Evolutionary conservation across 257 asterid species (phyloP).

Genomic region (Salvia rosmarinus): DNA sequence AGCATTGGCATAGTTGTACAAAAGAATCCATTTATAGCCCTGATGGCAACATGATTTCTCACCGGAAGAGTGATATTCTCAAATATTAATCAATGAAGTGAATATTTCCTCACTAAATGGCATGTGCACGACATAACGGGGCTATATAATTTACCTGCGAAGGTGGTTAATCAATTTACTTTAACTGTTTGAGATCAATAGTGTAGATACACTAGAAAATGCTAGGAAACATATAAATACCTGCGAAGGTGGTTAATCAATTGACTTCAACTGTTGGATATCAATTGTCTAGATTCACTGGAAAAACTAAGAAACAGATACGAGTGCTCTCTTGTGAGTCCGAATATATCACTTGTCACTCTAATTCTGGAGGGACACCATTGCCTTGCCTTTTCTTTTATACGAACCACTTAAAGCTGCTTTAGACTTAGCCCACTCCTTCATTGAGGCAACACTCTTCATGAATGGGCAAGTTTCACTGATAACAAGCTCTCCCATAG

Average conservation of each 20-base stretch:
- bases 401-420: constrained; percentile 60
- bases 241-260: background rate
- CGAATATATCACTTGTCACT: background rate
- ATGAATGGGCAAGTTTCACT: constrained; percentile 69
- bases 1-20: background rate
- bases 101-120: background rate
- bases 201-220: too few relatives aligned
- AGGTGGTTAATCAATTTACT: too few relatives aligned
- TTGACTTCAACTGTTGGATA: background rate
- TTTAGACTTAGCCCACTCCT: constrained; percentile 68
- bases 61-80: background rate
- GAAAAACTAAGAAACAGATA: background rate
- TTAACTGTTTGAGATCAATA: too few relatives aligned
- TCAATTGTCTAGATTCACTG: background rate
- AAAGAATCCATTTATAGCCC: background rate
- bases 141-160: too few relatives aligned
- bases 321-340: background rate
- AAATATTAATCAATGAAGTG: too few relatives aligned
- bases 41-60: background rate
- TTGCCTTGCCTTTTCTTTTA: constrained; percentile 54
- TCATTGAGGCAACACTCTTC: constrained; percentile 73
- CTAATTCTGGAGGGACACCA: constrained; percentile 24
- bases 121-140: too few relatives aligned
- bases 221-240: constrained; percentile 1
- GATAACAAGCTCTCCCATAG: constrained; percentile 37